Conservation (phyloP, 148 eudicot genomes). For the Vaccinium vitisidaea region DNA sequence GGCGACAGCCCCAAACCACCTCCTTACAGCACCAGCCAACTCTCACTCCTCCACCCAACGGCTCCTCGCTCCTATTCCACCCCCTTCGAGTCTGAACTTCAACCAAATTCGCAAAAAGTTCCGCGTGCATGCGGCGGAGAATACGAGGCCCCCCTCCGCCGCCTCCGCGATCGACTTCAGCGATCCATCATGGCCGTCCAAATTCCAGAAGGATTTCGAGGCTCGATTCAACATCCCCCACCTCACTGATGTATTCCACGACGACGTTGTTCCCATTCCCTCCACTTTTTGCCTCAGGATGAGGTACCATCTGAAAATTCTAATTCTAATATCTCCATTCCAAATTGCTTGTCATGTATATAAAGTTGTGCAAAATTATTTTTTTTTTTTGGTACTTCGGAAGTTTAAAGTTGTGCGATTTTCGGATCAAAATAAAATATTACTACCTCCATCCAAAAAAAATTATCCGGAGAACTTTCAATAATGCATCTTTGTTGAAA, state of each 20-base stretch:
- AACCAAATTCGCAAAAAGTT: background rate
- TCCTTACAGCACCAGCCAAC: slow-evolving; percentile 22
- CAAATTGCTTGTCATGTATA: background rate
- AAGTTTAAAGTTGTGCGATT: background rate
- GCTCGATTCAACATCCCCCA: slow-evolving; percentile 69
- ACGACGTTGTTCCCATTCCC: slow-evolving; percentile 54
- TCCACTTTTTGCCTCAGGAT: slow-evolving; percentile 86
- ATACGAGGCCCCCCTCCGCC: slow-evolving; percentile 11
- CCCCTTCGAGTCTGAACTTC: background rate
- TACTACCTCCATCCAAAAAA: background rate
- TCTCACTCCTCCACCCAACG: slow-evolving; percentile 10
- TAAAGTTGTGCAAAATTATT: too few relatives aligned
- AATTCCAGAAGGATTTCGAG: slow-evolving; percentile 65
- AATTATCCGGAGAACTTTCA: background rate
- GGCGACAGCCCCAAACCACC: slow-evolving; percentile 35
- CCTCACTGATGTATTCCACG: slow-evolving; percentile 51
- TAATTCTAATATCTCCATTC: background rate
- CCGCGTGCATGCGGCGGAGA: slow-evolving; percentile 15
- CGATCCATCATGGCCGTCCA: slow-evolving; percentile 77
- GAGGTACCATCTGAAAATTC: slow-evolving; percentile 44
- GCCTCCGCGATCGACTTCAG: slow-evolving; percentile 40
- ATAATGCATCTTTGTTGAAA: background rate
- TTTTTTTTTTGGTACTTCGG: too few relatives aligned
- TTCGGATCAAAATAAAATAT: background rate
- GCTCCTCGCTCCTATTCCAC: background rate